phyloP scores from a whole-genome alignment of 2,329 filamentous ascomycete genomes.

The Fusarium sp. region DNA sequence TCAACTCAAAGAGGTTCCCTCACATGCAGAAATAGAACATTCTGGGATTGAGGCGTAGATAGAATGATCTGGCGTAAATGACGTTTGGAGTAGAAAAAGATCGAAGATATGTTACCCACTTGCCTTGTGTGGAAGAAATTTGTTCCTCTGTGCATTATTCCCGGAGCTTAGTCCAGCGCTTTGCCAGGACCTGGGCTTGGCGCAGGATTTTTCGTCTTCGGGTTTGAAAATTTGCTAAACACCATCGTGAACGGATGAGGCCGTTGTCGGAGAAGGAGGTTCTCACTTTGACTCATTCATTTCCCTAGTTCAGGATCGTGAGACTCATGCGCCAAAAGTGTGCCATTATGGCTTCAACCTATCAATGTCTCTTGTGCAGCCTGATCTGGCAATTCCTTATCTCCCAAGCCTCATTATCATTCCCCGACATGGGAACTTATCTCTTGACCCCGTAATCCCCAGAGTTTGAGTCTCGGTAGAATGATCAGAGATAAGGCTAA shows the following conservation, averaged over 20 bases:
- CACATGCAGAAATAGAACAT: neutral
- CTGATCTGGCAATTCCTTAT: conserved; percentile 25
- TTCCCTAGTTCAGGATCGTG: neutral
- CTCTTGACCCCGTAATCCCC: conserved; percentile 32
- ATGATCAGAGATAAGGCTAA: conserved; percentile 26
- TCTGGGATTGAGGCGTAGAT: neutral
- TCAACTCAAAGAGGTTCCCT: neutral
- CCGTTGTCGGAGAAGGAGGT: conserved; percentile 6
- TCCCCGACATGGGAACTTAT: conserved; percentile 23
- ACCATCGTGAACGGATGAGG: conserved; percentile 14
- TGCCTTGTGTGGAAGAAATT: conserved; percentile 14
- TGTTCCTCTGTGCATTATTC: conserved; percentile 6
- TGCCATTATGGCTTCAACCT: neutral
- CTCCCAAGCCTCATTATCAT: conserved; percentile 11
- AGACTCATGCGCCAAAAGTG: neutral
- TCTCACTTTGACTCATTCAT: conserved; percentile 6
- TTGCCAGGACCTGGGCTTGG: neutral
- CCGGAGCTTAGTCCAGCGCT: neutral
- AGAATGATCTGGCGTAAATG: neutral
- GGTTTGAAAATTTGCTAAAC: conserved; percentile 9
- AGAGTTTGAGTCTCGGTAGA: conserved; percentile 16
- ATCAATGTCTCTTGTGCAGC: neutral
- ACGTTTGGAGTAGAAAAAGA: neutral
- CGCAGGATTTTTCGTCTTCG: neutral
- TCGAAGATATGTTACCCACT: conserved; percentile 21